phyloP scores from a whole-genome alignment of 192 early-diverging fungal genomes.

The Coemansia furcata region DNA sequence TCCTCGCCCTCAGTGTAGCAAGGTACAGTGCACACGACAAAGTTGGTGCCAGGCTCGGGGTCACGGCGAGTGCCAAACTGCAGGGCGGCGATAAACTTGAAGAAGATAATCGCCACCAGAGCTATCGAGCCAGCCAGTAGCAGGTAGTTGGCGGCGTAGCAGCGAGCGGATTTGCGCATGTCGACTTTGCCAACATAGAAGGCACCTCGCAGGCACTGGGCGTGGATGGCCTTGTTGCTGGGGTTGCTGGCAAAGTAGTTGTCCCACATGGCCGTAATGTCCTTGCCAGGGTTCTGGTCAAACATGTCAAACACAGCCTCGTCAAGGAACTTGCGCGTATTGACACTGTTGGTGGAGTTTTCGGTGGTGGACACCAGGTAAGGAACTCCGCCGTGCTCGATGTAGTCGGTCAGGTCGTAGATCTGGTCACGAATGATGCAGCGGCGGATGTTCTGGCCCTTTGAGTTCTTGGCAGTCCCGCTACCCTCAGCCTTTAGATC shows the following conservation, averaged over 20 bases:
- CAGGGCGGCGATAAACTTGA: constrained; percentile 95
- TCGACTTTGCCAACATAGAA: constrained; percentile 90
- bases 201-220: constrained; percentile 77
- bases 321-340: constrained; percentile 58
- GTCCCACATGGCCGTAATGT: constrained; percentile 63
- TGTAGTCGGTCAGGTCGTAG: constrained; percentile 71
- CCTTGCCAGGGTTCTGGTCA: constrained; percentile 59
- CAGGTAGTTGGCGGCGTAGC: constrained; percentile 84
- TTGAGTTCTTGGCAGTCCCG: constrained; percentile 37
- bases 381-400: constrained; percentile 47
- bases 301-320: constrained; percentile 61
- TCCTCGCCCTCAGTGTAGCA: constrained; percentile 98
- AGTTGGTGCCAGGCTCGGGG: constrained; percentile 83
- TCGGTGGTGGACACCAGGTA: not conserved
- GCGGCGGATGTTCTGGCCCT: constrained; percentile 47
- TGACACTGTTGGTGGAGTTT: too few relatives aligned
- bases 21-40: constrained; percentile 91
- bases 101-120: constrained; percentile 81
- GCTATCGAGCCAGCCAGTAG: constrained; percentile 79
- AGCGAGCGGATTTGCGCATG: constrained; percentile 70
- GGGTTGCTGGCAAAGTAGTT: constrained; percentile 49
- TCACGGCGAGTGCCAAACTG: constrained; percentile 73
- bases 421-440: constrained; percentile 70
- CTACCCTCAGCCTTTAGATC: constrained; percentile 14
- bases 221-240: constrained; percentile 40